Conservation (phyloP, 2,329 filamentous ascomycete species). For the Rachicladosporium sp. region DNA sequence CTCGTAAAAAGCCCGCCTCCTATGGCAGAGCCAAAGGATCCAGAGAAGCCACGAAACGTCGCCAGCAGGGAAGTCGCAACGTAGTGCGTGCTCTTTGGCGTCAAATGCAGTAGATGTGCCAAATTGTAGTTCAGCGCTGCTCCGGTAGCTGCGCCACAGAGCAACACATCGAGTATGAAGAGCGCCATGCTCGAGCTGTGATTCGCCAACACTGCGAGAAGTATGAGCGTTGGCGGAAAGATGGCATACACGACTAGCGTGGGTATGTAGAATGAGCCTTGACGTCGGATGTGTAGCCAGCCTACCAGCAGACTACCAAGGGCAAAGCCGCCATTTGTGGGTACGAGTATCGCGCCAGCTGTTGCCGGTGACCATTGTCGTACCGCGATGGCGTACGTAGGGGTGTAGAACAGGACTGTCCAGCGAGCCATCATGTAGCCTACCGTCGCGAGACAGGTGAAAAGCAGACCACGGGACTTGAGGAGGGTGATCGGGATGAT, state of each 20-base stretch:
- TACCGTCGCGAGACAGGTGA: slow-evolving; percentile 63
- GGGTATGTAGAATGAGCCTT: slow-evolving; percentile 56
- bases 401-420: slow-evolving; percentile 69
- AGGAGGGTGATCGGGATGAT: slow-evolving; percentile 64
- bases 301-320: slow-evolving; percentile 61
- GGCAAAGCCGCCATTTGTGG: slow-evolving; percentile 71
- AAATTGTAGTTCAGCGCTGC: slow-evolving; percentile 69
- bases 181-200: slow-evolving; percentile 37
- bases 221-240: slow-evolving; percentile 49
- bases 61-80: slow-evolving; percentile 63
- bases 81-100: slow-evolving; percentile 53
- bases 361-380: slow-evolving; percentile 55
- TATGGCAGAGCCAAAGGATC: slow-evolving; percentile 67
- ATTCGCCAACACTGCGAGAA: slow-evolving; percentile 45
- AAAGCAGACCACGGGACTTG: slow-evolving; percentile 54
- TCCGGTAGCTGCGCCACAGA: slow-evolving; percentile 62
- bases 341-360: slow-evolving; percentile 64
- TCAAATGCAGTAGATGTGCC: slow-evolving; percentile 66
- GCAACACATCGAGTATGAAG: slow-evolving; percentile 51
- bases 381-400: slow-evolving; percentile 67
- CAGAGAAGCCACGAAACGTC: slow-evolving; percentile 72
- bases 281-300: slow-evolving; percentile 60
- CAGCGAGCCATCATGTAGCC: slow-evolving; percentile 73
- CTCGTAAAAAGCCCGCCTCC: slow-evolving; percentile 65
- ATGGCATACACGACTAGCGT: slow-evolving; percentile 41